Percentiles rank a stretch among this genome's conserved stretches.
Evolutionary conservation across 768 basidiomycete genomes (phyloP).

Genomic region (Gymnopilus dilepis): DNA sequence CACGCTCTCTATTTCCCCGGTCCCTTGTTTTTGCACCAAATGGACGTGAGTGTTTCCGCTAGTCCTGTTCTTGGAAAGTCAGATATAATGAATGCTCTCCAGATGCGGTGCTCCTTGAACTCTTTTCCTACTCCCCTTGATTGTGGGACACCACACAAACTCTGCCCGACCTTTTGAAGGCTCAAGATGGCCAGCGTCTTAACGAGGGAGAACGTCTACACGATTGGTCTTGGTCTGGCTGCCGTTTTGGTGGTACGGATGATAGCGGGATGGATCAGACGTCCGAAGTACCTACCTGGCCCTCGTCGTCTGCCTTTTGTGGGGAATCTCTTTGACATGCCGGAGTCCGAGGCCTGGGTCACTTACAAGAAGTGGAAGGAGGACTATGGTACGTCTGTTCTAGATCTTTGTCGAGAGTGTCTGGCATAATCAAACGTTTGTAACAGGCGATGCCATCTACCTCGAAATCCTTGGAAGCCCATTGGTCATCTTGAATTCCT

Average conservation of each 20-base stretch:
- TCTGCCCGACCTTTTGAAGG: background rate
- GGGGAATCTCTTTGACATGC: conserved; percentile 31
- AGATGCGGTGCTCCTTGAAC: background rate
- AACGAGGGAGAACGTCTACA: conserved; percentile 4
- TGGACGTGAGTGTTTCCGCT: background rate
- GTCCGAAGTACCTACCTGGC: conserved; percentile 27
- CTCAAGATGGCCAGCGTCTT: background rate
- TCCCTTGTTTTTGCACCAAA: background rate
- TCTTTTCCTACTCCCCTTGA: background rate
- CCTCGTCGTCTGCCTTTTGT: conserved; percentile 24
- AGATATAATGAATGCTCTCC: conserved; percentile 3
- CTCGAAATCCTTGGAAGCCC: conserved; percentile 32
- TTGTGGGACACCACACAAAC: background rate
- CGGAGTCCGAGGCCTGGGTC: conserved; percentile 27
- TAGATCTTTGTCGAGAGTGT: background rate
- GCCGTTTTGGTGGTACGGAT: conserved; percentile 16
- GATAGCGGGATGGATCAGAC: conserved; percentile 11
- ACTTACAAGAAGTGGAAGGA: conserved; percentile 31
- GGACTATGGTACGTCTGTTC: conserved; percentile 20
- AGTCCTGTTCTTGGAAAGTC: background rate
- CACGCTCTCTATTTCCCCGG: background rate
- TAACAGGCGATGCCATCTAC: conserved; percentile 30
- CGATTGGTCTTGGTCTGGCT: conserved; percentile 9
- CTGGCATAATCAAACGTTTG: background rate
- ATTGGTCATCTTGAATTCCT: conserved; percentile 33